These are phyloP conservation scores for Tolypocladium sp. DNA, from an alignment of 2,329 filamentous ascomycete species.

Conservation along the genomic window DNA sequence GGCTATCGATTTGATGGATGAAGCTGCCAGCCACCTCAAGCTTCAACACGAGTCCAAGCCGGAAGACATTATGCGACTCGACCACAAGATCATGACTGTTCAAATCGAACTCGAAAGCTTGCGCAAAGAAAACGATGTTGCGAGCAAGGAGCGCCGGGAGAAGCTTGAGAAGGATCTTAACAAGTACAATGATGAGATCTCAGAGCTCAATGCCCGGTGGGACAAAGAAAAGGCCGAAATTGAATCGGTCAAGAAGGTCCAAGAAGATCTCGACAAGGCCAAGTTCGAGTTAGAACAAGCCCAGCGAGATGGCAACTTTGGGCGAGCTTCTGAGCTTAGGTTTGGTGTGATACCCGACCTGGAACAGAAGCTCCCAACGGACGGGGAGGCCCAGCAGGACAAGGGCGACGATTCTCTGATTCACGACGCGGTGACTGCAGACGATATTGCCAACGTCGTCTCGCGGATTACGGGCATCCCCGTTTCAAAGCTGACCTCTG, in stretches of 20 bases:
- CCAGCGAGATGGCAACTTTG: slow-evolving; percentile 82
- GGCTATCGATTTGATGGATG: slow-evolving; percentile 93
- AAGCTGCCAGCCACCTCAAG: slow-evolving; percentile 82
- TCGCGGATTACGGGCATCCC: slow-evolving; percentile 89
- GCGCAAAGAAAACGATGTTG: slow-evolving; percentile 85
- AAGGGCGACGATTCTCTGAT: slow-evolving; percentile 52
- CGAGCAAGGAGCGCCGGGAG: slow-evolving; percentile 78
- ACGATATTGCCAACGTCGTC: slow-evolving; percentile 90
- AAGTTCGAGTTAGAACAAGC: slow-evolving; percentile 79
- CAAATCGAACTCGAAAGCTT: slow-evolving; percentile 94
- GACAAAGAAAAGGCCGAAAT: slow-evolving; percentile 83
- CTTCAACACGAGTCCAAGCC: slow-evolving; percentile 96
- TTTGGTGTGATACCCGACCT: slow-evolving; percentile 80
- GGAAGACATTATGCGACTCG: slow-evolving; percentile 83
- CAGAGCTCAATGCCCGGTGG: slow-evolving; percentile 73
- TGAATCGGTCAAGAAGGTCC: slow-evolving; percentile 75
- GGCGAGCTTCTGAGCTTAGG: slow-evolving; percentile 77
- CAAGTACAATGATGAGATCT: slow-evolving; percentile 66
- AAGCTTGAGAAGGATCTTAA: slow-evolving; percentile 74
- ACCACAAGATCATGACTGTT: slow-evolving; percentile 93
- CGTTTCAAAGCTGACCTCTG: slow-evolving; percentile 82
- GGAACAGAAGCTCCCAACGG: slow-evolving; percentile 70
- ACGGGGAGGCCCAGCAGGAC: slow-evolving; percentile 40
- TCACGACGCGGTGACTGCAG: slow-evolving; percentile 88
- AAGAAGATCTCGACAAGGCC: slow-evolving; percentile 81